These are phyloP conservation scores for Phaeosphaeria sp. DNA, from an alignment of 2,329 filamentous ascomycete species.

Conservation along the genomic window DNA sequence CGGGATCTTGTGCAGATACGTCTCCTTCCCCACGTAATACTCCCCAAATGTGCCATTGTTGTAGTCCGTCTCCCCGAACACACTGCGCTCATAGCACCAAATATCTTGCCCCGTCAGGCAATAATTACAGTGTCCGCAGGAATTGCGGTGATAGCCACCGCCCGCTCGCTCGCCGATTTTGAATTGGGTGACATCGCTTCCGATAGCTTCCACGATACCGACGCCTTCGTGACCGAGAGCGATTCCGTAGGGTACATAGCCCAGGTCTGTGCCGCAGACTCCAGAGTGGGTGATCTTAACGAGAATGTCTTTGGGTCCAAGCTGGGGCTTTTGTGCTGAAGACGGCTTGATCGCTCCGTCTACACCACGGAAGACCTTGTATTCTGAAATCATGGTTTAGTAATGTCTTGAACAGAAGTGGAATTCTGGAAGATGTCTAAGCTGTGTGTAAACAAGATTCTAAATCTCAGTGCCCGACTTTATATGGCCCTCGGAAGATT, in stretches of 20 bases:
- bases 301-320: slow-evolving; percentile 25
- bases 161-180: slow-evolving; percentile 43
- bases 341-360: slow-evolving; percentile 18
- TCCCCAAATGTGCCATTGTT: slow-evolving; percentile 20
- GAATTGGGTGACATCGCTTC: slow-evolving; percentile 23
- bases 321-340: slow-evolving; percentile 7
- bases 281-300: slow-evolving; percentile 28
- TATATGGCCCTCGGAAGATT: too few species aligned
- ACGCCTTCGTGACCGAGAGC: slow-evolving; percentile 52
- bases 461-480: too few species aligned
- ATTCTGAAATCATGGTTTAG: slow-evolving; percentile 9
- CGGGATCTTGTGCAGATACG: slow-evolving; percentile 27
- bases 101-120: slow-evolving; percentile 41
- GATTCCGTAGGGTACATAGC: slow-evolving; percentile 19
- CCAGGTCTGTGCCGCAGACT: slow-evolving; percentile 22
- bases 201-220: slow-evolving; percentile 46
- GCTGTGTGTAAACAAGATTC: too few species aligned
- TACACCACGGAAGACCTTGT: slow-evolving; percentile 19
- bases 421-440: too few species aligned
- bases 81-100: slow-evolving; percentile 45
- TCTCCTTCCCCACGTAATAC: slow-evolving; percentile 27
- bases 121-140: slow-evolving; percentile 40
- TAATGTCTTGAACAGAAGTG: too few species aligned
- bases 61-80: slow-evolving; percentile 43
- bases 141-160: slow-evolving; percentile 49